Conservation (phyloP, 768 basidiomycete species). For the Boletus huronensis region DNA sequence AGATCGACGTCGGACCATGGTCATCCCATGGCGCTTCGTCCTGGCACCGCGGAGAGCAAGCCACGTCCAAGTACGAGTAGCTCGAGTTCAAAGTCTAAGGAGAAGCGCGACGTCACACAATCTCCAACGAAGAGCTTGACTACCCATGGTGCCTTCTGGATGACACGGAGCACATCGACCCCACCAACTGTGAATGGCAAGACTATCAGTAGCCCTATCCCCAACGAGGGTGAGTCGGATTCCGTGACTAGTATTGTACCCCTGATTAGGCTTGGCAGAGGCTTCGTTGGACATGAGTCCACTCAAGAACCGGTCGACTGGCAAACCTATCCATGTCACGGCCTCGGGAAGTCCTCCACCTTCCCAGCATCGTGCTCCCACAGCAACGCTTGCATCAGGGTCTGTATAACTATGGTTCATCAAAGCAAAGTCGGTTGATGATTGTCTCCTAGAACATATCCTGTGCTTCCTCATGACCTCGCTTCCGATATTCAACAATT, state of each 20-base stretch:
- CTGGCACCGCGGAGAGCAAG: conserved; percentile 20
- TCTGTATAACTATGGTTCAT: conserved; percentile 33
- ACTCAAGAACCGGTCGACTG: conserved; percentile 58
- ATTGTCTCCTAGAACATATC: conserved; percentile 55
- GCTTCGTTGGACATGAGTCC: conserved; percentile 75
- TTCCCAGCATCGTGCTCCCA: conserved; percentile 25
- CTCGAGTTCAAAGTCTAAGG: conserved; percentile 24
- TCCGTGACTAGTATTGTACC: not conserved
- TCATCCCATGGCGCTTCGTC: conserved; percentile 16
- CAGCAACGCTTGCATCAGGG: conserved; percentile 61
- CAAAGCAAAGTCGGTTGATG: conserved; percentile 1
- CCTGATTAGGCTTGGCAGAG: conserved; percentile 34
- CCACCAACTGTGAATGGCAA: conserved; percentile 54
- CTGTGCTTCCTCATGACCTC: conserved; percentile 74
- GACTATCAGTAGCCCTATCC: conserved; percentile 64
- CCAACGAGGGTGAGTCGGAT: conserved; percentile 56
- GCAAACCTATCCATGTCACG: conserved; percentile 61
- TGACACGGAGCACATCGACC: conserved; percentile 34
- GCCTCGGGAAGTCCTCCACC: conserved; percentile 30
- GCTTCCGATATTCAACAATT: conserved; percentile 86
- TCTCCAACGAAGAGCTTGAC: conserved; percentile 45
- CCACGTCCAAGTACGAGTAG: conserved; percentile 34
- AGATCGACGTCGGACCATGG: conserved; percentile 30
- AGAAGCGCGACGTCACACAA: conserved; percentile 35
- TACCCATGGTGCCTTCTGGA: conserved; percentile 32